Percentiles rank a stretch among this genome's conserved stretches.
These are phyloP conservation scores for Fistulinella staudtii DNA, from an alignment of 1,284 basidiomycete genomes.

Conservation along the genomic window DNA sequence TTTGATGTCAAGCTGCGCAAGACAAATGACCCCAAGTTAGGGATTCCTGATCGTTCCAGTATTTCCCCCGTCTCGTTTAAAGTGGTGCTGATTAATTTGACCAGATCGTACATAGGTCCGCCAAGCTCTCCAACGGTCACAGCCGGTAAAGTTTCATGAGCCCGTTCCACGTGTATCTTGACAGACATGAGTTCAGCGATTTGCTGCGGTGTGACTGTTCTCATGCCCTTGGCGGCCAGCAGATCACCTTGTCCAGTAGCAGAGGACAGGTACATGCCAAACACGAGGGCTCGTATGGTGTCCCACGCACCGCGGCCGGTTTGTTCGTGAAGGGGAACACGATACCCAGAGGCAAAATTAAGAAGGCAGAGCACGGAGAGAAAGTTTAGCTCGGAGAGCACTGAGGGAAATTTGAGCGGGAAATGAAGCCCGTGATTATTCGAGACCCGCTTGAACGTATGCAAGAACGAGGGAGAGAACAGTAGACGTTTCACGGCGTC, in stretches of 20 bases:
- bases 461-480: slow-evolving; percentile 58
- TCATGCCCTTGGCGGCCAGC: slow-evolving; percentile 68
- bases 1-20: slow-evolving; percentile 54
- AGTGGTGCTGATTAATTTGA: slow-evolving; percentile 59
- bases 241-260: slow-evolving; percentile 52
- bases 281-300: slow-evolving; percentile 67
- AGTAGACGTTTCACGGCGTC: slow-evolving; percentile 58
- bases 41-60: slow-evolving; percentile 57
- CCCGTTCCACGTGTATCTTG: slow-evolving; percentile 62
- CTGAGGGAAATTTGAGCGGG: slow-evolving; percentile 71
- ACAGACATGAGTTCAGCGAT: slow-evolving; percentile 74
- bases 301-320: slow-evolving; percentile 78
- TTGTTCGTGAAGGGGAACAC: slow-evolving; percentile 62
- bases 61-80: slow-evolving; percentile 72
- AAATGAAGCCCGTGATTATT: slow-evolving; percentile 63
- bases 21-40: slow-evolving; percentile 72
- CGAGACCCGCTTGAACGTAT: slow-evolving; percentile 60
- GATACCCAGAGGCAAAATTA: slow-evolving; percentile 80
- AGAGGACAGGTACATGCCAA: slow-evolving; percentile 68
- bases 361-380: slow-evolving; percentile 69
- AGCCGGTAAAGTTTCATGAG: slow-evolving; percentile 67
- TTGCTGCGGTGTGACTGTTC: slow-evolving; percentile 45
- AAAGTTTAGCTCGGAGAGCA: slow-evolving; percentile 69
- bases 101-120: slow-evolving; percentile 70
- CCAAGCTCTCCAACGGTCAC: slow-evolving; percentile 73